Conservation (phyloP, 179 eudicot genomes). For the Nepenthes alata region DNA sequence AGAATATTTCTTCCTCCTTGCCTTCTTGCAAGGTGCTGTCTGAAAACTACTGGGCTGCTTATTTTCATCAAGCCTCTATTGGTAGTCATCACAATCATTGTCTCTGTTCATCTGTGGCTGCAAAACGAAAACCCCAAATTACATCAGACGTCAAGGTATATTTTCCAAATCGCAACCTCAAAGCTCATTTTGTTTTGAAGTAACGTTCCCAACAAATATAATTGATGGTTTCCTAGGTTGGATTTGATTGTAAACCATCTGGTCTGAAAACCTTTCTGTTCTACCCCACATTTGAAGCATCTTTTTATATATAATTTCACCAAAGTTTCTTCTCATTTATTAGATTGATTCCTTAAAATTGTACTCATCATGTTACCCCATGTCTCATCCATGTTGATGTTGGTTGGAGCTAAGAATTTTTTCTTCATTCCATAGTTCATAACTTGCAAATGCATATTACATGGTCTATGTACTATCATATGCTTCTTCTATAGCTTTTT, state of each 20-base stretch:
- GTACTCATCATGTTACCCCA: no score
- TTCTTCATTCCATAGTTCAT: no score
- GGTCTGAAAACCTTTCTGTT: no score
- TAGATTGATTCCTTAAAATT: no score
- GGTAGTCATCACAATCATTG: constrained; percentile 58
- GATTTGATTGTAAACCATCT: not conserved
- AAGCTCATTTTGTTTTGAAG: not conserved
- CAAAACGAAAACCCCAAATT: constrained; percentile 20
- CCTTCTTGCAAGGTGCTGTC: constrained; percentile 27
- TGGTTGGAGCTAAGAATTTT: no score
- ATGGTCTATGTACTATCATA: no score
- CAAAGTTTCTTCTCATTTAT: no score
- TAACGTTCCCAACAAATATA: not conserved
- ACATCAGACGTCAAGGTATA: constrained; percentile 36
- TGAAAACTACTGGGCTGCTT: constrained; percentile 67
- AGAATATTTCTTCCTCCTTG: constrained; percentile 15
- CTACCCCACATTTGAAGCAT: no score
- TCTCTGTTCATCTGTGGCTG: constrained; percentile 26
- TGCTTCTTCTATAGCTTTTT: no score
- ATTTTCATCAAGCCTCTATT: constrained; percentile 88
- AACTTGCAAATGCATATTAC: no score
- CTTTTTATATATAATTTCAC: no score
- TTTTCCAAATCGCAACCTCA: not conserved
- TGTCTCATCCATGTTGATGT: no score
- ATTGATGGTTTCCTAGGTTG: not conserved